Evolutionary conservation across 768 basidiomycete genomes (phyloP).

Genomic region (Gyrodon lividus): DNA sequence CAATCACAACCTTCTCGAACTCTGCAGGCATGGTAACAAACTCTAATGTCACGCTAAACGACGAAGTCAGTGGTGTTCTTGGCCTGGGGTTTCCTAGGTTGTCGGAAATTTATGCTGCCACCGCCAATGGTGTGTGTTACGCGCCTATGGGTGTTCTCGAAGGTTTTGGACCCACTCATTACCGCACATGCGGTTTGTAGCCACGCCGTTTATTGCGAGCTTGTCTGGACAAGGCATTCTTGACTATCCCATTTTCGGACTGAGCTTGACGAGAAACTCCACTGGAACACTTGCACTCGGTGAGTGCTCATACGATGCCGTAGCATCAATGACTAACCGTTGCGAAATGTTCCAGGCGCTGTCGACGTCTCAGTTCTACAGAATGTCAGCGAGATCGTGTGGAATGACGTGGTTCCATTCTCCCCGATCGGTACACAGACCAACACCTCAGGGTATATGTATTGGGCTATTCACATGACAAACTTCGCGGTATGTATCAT

Average conservation of each 20-base stretch:
- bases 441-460: slow-evolving; percentile 67
- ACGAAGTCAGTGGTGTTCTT: slow-evolving; percentile 68
- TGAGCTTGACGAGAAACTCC: slow-evolving; percentile 58
- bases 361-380: slow-evolving; percentile 68
- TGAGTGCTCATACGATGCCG: slow-evolving; percentile 19
- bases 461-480: slow-evolving; percentile 68
- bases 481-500: slow-evolving; percentile 46
- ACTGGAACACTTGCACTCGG: slow-evolving; percentile 68
- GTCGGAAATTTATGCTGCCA: slow-evolving; percentile 51
- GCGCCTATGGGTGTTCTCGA: neutral
- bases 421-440: slow-evolving; percentile 57
- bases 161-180: neutral
- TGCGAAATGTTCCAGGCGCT: slow-evolving; percentile 52
- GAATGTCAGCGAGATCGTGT: slow-evolving; percentile 58
- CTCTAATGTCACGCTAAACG: slow-evolving; percentile 60
- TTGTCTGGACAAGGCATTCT: slow-evolving; percentile 63
- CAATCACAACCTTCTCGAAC: neutral
- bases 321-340: neutral
- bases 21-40: slow-evolving; percentile 55
- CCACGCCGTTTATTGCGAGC: slow-evolving; percentile 64
- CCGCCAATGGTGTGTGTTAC: slow-evolving; percentile 47
- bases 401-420: slow-evolving; percentile 77
- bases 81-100: slow-evolving; percentile 77
- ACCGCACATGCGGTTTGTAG: slow-evolving; percentile 32
- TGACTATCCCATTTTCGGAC: slow-evolving; percentile 75